Evolutionary conservation across 768 basidiomycete genomes (phyloP).

Genomic region (Mycena galericulata): DNA sequence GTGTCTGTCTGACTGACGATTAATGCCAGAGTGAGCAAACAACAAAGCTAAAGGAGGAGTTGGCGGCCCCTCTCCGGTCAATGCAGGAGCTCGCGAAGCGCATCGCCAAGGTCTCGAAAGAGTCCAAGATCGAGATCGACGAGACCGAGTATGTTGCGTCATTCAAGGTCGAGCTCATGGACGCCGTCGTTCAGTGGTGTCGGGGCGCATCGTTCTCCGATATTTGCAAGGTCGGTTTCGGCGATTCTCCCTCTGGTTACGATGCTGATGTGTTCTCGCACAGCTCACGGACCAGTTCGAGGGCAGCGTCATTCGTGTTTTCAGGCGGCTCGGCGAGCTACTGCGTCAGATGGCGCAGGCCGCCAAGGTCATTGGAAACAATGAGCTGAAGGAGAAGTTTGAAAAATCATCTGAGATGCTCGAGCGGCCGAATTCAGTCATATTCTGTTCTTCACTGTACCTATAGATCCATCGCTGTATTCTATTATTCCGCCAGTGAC

Average conservation of each 20-base stretch:
- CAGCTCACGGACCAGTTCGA: conserved; percentile 98
- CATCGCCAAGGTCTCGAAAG: conserved; percentile 97
- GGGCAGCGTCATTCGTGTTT: conserved; percentile 95
- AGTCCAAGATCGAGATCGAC: conserved; percentile 88
- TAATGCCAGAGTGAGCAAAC: conserved; percentile 80
- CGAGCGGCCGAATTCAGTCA: conserved; percentile 93
- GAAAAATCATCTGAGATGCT: conserved; percentile 93
- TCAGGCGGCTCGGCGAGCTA: conserved; percentile 93
- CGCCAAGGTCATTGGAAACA: conserved; percentile 96
- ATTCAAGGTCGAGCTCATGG: conserved; percentile 99
- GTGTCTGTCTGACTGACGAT: background rate
- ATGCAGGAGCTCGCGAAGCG: conserved; percentile 97
- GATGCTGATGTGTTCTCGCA: conserved; percentile 9
- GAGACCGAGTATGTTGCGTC: conserved; percentile 96
- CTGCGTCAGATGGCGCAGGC: conserved; percentile 96
- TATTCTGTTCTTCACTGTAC: conserved; percentile 90
- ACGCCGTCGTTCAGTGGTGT: conserved; percentile 97
- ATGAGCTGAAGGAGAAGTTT: conserved; percentile 94
- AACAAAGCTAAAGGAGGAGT: conserved; percentile 91
- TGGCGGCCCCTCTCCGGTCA: conserved; percentile 90
- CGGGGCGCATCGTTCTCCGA: conserved; percentile 97
- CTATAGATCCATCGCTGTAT: conserved; percentile 53
- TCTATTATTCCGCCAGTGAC: background rate
- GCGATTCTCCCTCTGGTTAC: background rate
- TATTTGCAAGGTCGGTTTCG: conserved; percentile 85